These are phyloP conservation scores for Ascochyta viciae-villosae DNA, from an alignment of 2,329 filamentous ascomycete species.

Conservation along the genomic window DNA sequence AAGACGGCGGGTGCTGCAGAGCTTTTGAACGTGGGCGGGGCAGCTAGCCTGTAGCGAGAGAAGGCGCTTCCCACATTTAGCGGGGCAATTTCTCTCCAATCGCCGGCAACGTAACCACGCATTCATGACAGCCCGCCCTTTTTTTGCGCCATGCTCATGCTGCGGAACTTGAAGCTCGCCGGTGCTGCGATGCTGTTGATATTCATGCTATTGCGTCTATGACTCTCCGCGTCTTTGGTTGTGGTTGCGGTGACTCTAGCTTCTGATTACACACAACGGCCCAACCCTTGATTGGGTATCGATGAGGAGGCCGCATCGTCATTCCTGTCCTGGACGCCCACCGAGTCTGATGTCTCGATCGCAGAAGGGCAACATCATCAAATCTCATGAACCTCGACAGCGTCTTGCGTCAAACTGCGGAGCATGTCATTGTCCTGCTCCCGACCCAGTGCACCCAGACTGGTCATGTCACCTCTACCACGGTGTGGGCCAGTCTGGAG, in stretches of 20 bases:
- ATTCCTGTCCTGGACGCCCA: not conserved
- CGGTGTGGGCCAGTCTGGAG: conserved; percentile 13
- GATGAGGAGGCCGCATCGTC: conserved; percentile 12
- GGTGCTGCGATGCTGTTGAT: conserved; percentile 5
- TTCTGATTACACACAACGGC: conserved; percentile 8
- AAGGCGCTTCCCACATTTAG: conserved; percentile 15
- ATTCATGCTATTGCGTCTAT: not conserved
- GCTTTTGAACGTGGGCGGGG: conserved; percentile 14
- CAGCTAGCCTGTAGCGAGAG: conserved; percentile 11
- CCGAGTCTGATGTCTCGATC: not conserved
- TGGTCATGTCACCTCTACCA: conserved; percentile 6
- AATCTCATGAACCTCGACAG: not conserved
- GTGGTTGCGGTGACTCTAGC: not conserved
- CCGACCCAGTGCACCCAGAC: not conserved
- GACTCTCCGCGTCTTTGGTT: not conserved
- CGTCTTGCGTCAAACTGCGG: not conserved
- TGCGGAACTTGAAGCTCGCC: conserved; percentile 12
- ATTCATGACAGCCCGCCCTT: conserved; percentile 10
- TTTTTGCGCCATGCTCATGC: conserved; percentile 8
- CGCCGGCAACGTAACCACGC: conserved; percentile 8
- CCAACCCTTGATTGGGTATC: conserved; percentile 18
- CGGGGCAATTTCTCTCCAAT: conserved; percentile 18
- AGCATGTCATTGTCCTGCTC: not conserved
- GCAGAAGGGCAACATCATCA: conserved; percentile 1
- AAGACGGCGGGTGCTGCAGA: conserved; percentile 12